Evolutionary conservation across 352 stramenopile species (phyloP).

Genomic region (Aphanomyces cochlioides): DNA sequence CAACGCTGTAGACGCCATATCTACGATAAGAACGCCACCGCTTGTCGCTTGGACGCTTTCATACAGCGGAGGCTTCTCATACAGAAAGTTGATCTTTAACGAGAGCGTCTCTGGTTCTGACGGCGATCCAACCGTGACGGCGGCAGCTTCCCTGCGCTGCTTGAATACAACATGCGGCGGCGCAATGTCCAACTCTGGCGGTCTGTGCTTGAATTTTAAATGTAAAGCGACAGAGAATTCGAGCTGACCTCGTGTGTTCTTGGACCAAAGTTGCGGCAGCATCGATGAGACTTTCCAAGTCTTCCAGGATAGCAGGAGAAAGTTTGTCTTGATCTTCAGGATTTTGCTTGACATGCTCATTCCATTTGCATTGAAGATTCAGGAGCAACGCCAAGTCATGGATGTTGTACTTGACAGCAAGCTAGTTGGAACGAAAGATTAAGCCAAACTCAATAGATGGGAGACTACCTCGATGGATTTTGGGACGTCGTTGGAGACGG

Average conservation of each 20-base stretch:
- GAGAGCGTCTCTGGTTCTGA: not conserved
- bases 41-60: not conserved
- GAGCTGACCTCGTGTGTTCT: slow-evolving; percentile 20
- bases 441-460: not conserved
- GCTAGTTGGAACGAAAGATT: slow-evolving; percentile 37
- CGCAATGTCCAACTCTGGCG: slow-evolving; percentile 30
- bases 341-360: slow-evolving; percentile 27
- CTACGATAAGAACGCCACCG: not conserved
- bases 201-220: not conserved
- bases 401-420: slow-evolving; percentile 68
- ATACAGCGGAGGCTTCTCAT: slow-evolving; percentile 7
- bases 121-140: not conserved
- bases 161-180: slow-evolving; percentile 84
- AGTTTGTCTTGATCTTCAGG: slow-evolving; percentile 35
- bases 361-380: slow-evolving; percentile 56
- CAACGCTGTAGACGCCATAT: not conserved
- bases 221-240: not conserved
- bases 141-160: slow-evolving; percentile 52
- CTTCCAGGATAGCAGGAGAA: slow-evolving; percentile 35
- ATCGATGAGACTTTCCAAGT: slow-evolving; percentile 47
- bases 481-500: slow-evolving; percentile 45
- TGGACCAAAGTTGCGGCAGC: slow-evolving; percentile 34
- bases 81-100: slow-evolving; percentile 18
- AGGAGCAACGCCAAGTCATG: slow-evolving; percentile 56
- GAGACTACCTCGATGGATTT: slow-evolving; percentile 58